Base-by-base conservation (phyloP, 192 early-diverging fungal species). In the Endogone sp. region DNA sequence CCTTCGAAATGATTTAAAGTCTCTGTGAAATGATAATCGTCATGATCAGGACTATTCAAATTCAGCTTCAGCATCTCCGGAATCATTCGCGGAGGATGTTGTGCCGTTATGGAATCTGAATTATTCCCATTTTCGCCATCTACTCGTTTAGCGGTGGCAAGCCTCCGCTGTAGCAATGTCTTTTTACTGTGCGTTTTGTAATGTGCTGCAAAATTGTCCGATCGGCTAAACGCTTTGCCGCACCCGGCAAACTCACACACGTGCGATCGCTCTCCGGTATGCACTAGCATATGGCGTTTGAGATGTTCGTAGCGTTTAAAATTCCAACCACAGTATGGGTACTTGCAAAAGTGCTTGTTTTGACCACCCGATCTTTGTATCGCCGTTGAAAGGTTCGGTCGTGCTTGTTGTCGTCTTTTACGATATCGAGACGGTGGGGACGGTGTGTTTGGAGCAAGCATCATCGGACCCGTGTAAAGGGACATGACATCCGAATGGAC, bases 291-390 rank as follows among this genome's bases (percentile, higher is more conserved):
- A 70, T 93, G 93, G 54, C 92, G 87, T 62, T 90, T 92, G 26
- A 94, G 78, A 66, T 94, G 93, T 70, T 93, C 90, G 57, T 87
- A 91, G 24, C 91, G 81, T 75, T 93, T 93, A 74, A 94, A 94
- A 29, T 76, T 81, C 85, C 83, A 86, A 60, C 76, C 30, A 72
- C 81, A 64, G 67, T 86, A 56, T 58, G 79, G 56, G 72, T 82
- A 71, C 67, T 75, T 73, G 73, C 81, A 76, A 59, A 76, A 66
- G 66, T 79, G 77, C 55, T 79, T 79, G 60, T 85, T 79, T 63
- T 62, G 78, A 68, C 13, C 16, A 32, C 20, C 44, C 22, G 21
- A 28, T 69, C 57, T 58, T 57, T 28, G 9, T 29, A 21, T 4
- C 21, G 29, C 23, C 49, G 59, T 49, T 55, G 67, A 16, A 37